Percentiles rank a stretch among this genome's conserved stretches.
phyloP scores from a whole-genome alignment of 805 yeast genomes.

The Yarrowia sp. region DNA sequence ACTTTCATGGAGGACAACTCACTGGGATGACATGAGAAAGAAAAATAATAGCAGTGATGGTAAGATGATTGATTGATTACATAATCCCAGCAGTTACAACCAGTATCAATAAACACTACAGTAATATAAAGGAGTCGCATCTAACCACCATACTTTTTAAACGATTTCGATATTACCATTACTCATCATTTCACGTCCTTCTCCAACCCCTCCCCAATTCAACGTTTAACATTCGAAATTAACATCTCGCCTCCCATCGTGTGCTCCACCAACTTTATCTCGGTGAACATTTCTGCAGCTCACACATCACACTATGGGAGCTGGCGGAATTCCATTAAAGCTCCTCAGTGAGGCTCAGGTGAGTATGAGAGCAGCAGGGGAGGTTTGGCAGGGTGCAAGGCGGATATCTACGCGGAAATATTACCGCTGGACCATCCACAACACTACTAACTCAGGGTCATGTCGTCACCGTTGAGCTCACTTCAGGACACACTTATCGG shows the following conservation, averaged over 20 bases:
- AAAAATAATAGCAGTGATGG: too few species aligned
- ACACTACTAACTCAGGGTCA: conserved; percentile 56
- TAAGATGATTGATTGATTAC: too few species aligned
- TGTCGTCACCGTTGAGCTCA: conserved; percentile 72
- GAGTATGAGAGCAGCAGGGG: conserved; percentile 29
- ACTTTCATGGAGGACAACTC: too few species aligned
- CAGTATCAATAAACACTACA: too few species aligned
- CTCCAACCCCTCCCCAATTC: neutral
- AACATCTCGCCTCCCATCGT: neutral
- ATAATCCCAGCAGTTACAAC: too few species aligned
- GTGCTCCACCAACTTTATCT: conserved; percentile 16
- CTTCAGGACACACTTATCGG: conserved; percentile 80
- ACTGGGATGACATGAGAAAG: too few species aligned
- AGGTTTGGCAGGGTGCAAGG: neutral
- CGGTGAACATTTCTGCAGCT: conserved; percentile 25
- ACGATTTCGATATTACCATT: too few species aligned
- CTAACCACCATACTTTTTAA: too few species aligned
- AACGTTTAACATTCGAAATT: too few species aligned
- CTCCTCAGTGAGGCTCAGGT: conserved; percentile 78
- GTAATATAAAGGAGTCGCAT: too few species aligned
- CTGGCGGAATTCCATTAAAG: conserved; percentile 78
- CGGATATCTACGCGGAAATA: too few species aligned
- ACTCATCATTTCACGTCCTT: too few species aligned
- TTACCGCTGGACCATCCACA: neutral
- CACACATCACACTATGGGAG: conserved; percentile 43